These are phyloP conservation scores for Trichoderma asperelloides DNA, from an alignment of 495 filamentous ascomycete genomes.

Conservation along the genomic window DNA sequence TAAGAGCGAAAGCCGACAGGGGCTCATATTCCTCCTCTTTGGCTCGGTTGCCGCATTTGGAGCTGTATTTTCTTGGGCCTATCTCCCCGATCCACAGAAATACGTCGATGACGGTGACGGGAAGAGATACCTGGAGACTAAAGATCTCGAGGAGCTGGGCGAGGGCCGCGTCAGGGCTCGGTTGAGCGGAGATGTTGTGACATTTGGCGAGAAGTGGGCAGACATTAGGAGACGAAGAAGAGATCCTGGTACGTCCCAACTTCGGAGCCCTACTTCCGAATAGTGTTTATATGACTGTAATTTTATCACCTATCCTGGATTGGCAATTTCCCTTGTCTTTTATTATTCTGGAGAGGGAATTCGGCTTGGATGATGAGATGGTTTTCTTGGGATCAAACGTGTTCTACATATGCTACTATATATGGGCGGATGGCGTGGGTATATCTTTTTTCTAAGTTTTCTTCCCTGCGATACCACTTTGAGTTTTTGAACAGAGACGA, in stretches of 20 bases:
- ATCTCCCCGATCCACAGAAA: conserved; percentile 26
- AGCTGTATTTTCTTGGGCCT: conserved; percentile 27
- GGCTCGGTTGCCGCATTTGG: conserved; percentile 25
- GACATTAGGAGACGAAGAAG: conserved; percentile 16
- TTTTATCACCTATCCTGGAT: background rate
- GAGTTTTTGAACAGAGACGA: background rate
- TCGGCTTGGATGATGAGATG: background rate
- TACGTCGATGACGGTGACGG: conserved; percentile 12
- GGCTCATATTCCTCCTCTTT: conserved; percentile 28
- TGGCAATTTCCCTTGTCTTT: background rate
- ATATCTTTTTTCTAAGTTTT: background rate
- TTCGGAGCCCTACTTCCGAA: background rate
- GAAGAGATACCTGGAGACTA: conserved; percentile 17
- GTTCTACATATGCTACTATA: background rate
- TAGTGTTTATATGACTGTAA: background rate
- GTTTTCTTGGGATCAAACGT: background rate
- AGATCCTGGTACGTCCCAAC: conserved; percentile 5
- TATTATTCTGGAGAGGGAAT: background rate
- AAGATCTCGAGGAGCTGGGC: conserved; percentile 26
- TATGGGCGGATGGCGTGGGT: background rate
- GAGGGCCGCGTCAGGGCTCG: conserved; percentile 20
- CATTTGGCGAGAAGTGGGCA: conserved; percentile 19
- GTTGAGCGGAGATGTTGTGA: conserved; percentile 22
- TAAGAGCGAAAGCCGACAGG: conserved; percentile 19
- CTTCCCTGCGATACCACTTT: background rate